Evolutionary conservation across 1,284 basidiomycete species (phyloP).

Genomic region (Ceratobasidium sp.): DNA sequence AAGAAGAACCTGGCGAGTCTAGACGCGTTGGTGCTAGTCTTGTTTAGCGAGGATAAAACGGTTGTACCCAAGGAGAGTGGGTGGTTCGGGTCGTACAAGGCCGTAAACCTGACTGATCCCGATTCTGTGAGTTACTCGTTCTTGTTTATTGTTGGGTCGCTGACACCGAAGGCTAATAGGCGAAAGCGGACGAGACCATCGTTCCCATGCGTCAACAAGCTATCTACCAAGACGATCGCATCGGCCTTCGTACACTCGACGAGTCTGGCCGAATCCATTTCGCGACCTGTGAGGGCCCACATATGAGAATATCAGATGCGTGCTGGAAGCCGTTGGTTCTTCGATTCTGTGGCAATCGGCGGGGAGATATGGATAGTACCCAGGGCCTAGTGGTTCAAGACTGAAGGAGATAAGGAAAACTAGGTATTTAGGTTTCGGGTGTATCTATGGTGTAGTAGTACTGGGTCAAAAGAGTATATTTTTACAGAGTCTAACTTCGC

Average conservation of each 20-base stretch:
- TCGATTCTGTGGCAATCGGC: slow-evolving; percentile 56
- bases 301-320: slow-evolving; percentile 79
- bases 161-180: slow-evolving; percentile 23
- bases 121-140: slow-evolving; percentile 13
- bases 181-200: slow-evolving; percentile 61
- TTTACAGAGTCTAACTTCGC: background rate
- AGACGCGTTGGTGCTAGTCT: slow-evolving; percentile 72
- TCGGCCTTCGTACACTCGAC: slow-evolving; percentile 84
- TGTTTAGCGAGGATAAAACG: slow-evolving; percentile 79
- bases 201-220: slow-evolving; percentile 81
- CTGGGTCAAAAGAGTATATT: background rate
- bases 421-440: background rate
- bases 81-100: slow-evolving; percentile 83
- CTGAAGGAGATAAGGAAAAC: background rate
- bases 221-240: slow-evolving; percentile 88
- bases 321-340: slow-evolving; percentile 68
- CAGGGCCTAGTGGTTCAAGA: background rate
- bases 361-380: background rate
- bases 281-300: slow-evolving; percentile 79
- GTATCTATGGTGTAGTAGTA: background rate
- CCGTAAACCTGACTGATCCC: slow-evolving; percentile 56
- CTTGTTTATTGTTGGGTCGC: background rate
- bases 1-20: slow-evolving; percentile 68
- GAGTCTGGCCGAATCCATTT: slow-evolving; percentile 75
- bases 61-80: slow-evolving; percentile 85